Conservation (phyloP, 2,329 filamentous ascomycete genomes). For the Fusarium pilosicola region DNA sequence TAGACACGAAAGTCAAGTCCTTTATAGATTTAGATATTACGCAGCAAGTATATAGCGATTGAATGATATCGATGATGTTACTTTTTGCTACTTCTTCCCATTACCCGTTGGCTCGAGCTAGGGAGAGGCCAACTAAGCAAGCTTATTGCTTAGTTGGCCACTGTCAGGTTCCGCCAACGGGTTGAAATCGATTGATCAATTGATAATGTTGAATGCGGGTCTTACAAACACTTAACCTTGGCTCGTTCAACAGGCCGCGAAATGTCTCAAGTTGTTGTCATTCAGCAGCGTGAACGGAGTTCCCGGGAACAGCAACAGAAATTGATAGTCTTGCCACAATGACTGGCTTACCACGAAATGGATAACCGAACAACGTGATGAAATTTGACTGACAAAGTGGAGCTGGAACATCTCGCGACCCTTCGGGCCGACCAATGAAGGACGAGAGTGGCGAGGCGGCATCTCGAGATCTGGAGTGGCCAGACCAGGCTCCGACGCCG, state of each 20-base stretch:
- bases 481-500: not conserved
- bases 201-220: not conserved
- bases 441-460: not conserved
- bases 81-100: no score
- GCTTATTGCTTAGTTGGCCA: no score
- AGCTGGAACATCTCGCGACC: not conserved
- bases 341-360: no score
- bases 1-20: not conserved
- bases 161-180: no score
- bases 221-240: not conserved
- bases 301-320: rapidly evolving
- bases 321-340: no score
- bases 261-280: not conserved
- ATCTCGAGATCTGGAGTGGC: not conserved
- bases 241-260: not conserved
- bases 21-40: not conserved
- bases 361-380: rapidly evolving
- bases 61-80: slow-evolving; percentile 4
- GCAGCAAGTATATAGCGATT: slow-evolving; percentile 8
- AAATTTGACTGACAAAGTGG: not conserved
- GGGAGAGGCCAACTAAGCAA: no score
- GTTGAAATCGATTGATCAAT: no score
- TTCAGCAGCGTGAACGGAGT: not conserved
- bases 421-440: not conserved
- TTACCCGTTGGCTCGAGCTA: no score